Evolutionary conservation across 169 alveolate genomes (phyloP), one percentile per base, ranked within the genome.

Genomic region (Besnoitia besnoiti): DNA sequence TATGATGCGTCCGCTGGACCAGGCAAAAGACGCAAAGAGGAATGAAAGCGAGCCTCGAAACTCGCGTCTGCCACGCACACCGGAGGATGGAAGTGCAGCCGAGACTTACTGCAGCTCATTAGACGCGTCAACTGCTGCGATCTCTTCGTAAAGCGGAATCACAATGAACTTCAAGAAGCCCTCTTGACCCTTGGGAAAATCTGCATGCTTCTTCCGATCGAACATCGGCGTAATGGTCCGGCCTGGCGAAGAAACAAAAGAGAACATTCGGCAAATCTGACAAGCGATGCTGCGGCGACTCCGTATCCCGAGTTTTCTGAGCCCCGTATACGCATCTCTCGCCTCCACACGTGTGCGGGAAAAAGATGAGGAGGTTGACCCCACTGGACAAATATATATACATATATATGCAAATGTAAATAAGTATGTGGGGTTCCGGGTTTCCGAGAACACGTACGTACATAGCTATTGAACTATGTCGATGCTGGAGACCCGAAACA

Each of bases 141-240:
- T 77, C 49, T 77, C 87, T 46, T 77, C 87, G 55, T 40, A 77
- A 27, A 77, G 87, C 37, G 87, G 87, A 24, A 84, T 33, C 12
- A 84, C 67, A 27, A 84, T 39, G 42, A 49, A 84, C 35, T 46
- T 24, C 21, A 84, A 19, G 33, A 84, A 84, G 35, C 77, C 90
- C 40, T 47, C 77, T 39, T 84, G 90, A n/a, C 77, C 73, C 49
- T 84, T 84, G 55, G 90, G 90, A 51, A 84, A 51, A 8, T 84
- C 90, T 10, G 90, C 90, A 46, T 84, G 77, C 50, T 39, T 47
- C 49, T 44, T 30, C 50, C 80, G 90, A 79, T 77, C 87, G 47
- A 39, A 77, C 87, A 77, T 67, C 24, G 39, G 39, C 42, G 80
- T 35, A n/a, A 67, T 35, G 3, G 80, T 67, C 21, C 80, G 80